phyloP scores from a whole-genome alignment of 257 asterid species.

The Vinca minor region DNA sequence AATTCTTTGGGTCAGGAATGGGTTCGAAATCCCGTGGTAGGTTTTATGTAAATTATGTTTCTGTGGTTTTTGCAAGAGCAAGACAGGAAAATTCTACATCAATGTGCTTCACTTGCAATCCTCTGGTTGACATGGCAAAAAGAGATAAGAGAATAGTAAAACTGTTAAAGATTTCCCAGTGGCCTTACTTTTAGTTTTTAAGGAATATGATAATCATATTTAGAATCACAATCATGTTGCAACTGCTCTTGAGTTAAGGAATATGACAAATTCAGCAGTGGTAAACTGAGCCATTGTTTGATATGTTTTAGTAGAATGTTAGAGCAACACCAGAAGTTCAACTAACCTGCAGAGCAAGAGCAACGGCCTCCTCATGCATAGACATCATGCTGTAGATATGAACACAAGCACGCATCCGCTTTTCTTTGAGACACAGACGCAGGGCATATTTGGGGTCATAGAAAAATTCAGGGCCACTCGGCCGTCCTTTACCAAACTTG shows the following conservation, averaged over 20 bases:
- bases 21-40: background rate
- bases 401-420: slow-evolving; percentile 93
- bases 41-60: background rate
- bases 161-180: background rate
- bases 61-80: background rate
- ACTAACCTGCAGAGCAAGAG: slow-evolving; percentile 87
- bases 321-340: slow-evolving; percentile 9
- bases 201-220: background rate
- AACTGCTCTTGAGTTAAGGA: background rate
- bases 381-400: slow-evolving; percentile 98
- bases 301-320: background rate
- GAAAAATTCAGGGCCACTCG: slow-evolving; percentile 73
- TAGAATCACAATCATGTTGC: background rate
- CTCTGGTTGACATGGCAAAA: background rate
- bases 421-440: slow-evolving; percentile 88
- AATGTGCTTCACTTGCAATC: background rate
- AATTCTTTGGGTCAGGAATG: background rate
- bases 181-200: background rate
- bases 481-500: slow-evolving; percentile 81
- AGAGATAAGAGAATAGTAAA: background rate
- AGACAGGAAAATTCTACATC: background rate
- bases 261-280: background rate
- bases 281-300: background rate
- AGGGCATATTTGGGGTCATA: slow-evolving; percentile 97
- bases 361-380: slow-evolving; percentile 99